Conservation (phyloP, 257 asterid species). For the Thymus quinquecostatus region DNA sequence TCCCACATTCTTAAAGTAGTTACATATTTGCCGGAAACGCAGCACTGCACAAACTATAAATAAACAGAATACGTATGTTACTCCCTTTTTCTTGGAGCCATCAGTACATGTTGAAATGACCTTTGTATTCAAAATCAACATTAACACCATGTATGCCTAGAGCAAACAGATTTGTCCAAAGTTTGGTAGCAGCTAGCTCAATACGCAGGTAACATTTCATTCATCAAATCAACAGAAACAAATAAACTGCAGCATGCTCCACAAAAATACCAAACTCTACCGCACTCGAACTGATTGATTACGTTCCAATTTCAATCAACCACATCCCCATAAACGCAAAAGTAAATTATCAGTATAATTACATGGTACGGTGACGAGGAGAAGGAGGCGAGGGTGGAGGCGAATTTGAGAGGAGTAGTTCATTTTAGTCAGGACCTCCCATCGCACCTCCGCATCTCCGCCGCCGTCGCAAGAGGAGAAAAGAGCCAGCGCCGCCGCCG, state of each 20-base stretch:
- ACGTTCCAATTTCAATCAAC: constrained; percentile 18
- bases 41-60: constrained; percentile 16
- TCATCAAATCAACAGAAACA: background rate
- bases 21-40: background rate
- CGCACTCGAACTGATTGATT: background rate
- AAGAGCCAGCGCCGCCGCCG: constrained; percentile 41
- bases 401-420: constrained; percentile 74
- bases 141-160: constrained; percentile 2
- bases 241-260: background rate
- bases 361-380: constrained; percentile 87
- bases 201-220: constrained; percentile 1
- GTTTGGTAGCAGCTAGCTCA: background rate
- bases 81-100: constrained; percentile 15
- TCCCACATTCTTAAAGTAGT: constrained; percentile 6
- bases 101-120: constrained; percentile 4
- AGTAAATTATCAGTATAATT: constrained; percentile 30
- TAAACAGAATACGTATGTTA: background rate
- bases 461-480: constrained; percentile 41
- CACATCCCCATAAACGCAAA: constrained; percentile 19
- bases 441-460: constrained; percentile 40
- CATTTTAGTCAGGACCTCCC: constrained; percentile 69
- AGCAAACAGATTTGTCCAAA: constrained; percentile 8
- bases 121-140: background rate
- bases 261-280: constrained; percentile 14
- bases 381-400: constrained; percentile 66